Evolutionary conservation across 208 protist species (phyloP).

Genomic region (Trypanosoma cruzi): DNA sequence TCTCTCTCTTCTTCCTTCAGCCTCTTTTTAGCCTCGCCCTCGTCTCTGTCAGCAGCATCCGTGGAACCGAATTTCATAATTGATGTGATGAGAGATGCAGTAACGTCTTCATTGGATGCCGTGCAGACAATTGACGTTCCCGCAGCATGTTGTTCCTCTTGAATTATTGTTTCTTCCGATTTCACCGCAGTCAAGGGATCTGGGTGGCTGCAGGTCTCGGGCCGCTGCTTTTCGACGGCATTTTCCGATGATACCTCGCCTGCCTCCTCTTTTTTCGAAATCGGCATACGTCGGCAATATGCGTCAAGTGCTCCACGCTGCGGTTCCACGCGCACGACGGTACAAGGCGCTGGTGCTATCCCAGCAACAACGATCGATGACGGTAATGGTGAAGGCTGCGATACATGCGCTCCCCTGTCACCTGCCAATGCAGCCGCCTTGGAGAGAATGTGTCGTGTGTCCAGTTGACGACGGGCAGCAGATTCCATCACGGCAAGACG

Average conservation of each 20-base stretch:
- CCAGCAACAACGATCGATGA: slow-evolving; percentile 2
- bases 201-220: background rate
- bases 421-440: slow-evolving; percentile 29
- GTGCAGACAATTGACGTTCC: background rate
- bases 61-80: slow-evolving; percentile 10
- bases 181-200: background rate
- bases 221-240: background rate
- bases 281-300: slow-evolving; percentile 36
- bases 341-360: slow-evolving; percentile 59
- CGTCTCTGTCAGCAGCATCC: slow-evolving; percentile 6
- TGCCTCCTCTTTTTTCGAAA: background rate
- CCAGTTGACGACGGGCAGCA: slow-evolving; percentile 60
- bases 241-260: background rate
- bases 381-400: background rate
- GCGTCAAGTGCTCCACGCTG: slow-evolving; percentile 77
- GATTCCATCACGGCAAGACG: slow-evolving; percentile 60
- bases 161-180: background rate
- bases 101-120: background rate
- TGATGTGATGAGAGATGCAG: slow-evolving; percentile 9
- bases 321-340: slow-evolving; percentile 72
- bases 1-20: slow-evolving; percentile 15
- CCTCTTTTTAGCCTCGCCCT: slow-evolving; percentile 6
- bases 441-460: slow-evolving; percentile 30
- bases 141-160: background rate
- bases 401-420: slow-evolving; percentile 15